A percentile compares a stretch with the other conserved stretches of the same genome.
Conservation (phyloP, 257 asterid species). For the Penstemon eatonii region DNA sequence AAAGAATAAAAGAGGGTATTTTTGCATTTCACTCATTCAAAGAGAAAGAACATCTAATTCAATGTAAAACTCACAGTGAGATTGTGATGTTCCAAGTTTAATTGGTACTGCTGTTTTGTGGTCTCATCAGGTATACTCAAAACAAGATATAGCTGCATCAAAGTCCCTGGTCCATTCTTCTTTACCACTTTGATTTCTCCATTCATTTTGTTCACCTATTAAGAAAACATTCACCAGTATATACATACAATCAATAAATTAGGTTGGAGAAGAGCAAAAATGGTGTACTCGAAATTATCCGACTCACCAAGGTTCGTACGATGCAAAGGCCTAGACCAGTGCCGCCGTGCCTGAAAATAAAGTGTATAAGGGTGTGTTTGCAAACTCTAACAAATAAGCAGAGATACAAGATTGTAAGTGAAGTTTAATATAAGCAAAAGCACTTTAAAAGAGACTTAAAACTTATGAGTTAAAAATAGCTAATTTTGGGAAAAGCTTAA, state of each 20-base stretch:
- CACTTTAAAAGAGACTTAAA: too few species aligned
- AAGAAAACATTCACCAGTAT: conserved; percentile 20
- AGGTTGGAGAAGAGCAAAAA: not conserved
- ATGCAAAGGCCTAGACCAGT: conserved; percentile 97
- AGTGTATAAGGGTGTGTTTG: too few species aligned
- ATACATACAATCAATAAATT: not conserved
- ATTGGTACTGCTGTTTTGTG: conserved; percentile 45
- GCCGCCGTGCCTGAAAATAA: conserved; percentile 80
- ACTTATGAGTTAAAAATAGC: too few species aligned
- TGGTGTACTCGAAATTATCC: not conserved
- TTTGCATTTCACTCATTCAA: too few species aligned
- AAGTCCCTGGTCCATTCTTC: conserved; percentile 77
- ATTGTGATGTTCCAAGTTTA: conserved; percentile 53
- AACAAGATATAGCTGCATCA: conserved; percentile 67
- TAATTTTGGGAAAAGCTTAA: too few species aligned
- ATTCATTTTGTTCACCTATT: conserved; percentile 87
- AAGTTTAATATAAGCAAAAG: too few species aligned
- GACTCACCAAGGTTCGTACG: conserved; percentile 87
- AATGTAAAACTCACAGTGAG: conserved; percentile 51
- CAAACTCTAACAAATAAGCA: too few species aligned
- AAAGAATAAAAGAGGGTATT: too few species aligned
- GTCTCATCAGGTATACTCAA: conserved; percentile 53
- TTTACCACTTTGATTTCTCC: conserved; percentile 88
- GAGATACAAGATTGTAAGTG: too few species aligned
- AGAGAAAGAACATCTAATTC: not conserved